phyloP scores from a whole-genome alignment of 2,329 filamentous ascomycete genomes.

The Pyrenophora graminea region DNA sequence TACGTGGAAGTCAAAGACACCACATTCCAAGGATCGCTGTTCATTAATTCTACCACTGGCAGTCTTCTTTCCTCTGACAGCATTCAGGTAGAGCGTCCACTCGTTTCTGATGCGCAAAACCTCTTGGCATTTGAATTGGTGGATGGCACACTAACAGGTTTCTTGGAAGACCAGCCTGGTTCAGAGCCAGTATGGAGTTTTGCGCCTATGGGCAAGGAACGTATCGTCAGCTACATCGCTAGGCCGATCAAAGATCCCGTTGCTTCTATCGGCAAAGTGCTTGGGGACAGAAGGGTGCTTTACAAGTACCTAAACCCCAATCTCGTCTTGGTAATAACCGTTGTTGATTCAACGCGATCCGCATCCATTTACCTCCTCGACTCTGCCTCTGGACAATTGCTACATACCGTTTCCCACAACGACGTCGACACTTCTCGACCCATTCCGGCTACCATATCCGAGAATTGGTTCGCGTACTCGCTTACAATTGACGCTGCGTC shows the following conservation, averaged over 20 bases:
- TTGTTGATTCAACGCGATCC: conserved; percentile 61
- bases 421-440: conserved; percentile 75
- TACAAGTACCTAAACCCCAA: conserved; percentile 98
- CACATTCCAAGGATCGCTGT: conserved; percentile 27
- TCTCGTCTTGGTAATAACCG: conserved; percentile 73
- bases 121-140: conserved; percentile 40
- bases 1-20: conserved; percentile 41
- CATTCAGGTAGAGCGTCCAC: conserved; percentile 16
- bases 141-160: conserved; percentile 41
- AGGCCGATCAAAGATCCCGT: conserved; percentile 80
- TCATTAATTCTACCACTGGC: conserved; percentile 43
- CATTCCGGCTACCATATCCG: conserved; percentile 77
- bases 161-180: conserved; percentile 25
- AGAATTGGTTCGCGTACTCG: conserved; percentile 95
- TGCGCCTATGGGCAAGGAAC: conserved; percentile 66
- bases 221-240: conserved; percentile 69
- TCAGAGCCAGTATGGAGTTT: conserved; percentile 69
- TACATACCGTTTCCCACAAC: conserved; percentile 71
- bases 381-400: conserved; percentile 78
- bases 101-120: conserved; percentile 24
- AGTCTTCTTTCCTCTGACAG: conserved; percentile 27
- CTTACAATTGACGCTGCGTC: conserved; percentile 62
- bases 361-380: conserved; percentile 82
- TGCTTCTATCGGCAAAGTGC: conserved; percentile 90
- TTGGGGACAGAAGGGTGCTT: conserved; percentile 87